Conservation (phyloP, 768 basidiomycete genomes). For the Leccinum imitatum region DNA sequence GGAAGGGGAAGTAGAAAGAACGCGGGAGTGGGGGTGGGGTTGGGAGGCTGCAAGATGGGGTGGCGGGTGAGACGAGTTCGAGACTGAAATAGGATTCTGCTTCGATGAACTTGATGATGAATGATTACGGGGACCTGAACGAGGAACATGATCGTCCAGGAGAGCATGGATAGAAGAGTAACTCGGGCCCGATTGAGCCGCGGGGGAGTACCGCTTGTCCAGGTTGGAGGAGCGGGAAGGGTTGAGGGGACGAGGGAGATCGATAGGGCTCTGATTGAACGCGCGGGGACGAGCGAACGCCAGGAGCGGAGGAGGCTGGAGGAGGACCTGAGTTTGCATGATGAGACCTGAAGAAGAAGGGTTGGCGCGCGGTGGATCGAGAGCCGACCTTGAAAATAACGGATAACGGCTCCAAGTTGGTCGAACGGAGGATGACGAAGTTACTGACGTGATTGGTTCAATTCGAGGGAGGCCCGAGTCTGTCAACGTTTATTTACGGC, state of each 20-base stretch:
- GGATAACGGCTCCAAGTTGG: constrained; percentile 7
- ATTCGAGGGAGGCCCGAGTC: constrained; percentile 15
- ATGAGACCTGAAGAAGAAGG: constrained; percentile 13
- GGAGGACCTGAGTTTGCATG: constrained; percentile 30
- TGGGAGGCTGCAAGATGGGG: constrained; percentile 22
- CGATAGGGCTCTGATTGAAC: constrained; percentile 20
- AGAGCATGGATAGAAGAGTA: constrained; percentile 32
- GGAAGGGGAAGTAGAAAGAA: constrained; percentile 8
- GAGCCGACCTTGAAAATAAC: constrained; percentile 22
- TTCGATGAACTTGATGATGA: constrained; percentile 17
- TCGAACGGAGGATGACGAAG: constrained; percentile 17
- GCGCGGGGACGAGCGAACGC: constrained; percentile 17
- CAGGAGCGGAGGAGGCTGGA: constrained; percentile 29
- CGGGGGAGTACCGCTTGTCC: constrained; percentile 35
- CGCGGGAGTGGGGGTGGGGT: constrained; percentile 12
- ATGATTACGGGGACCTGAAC: constrained; percentile 34
- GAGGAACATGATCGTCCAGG: constrained; percentile 34
- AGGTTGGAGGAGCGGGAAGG: constrained; percentile 32
- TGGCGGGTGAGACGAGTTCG: constrained; percentile 18
- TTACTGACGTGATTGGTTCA: constrained; percentile 30
- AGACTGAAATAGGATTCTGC: constrained; percentile 13
- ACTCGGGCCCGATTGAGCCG: constrained; percentile 36
- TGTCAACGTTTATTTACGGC: constrained; percentile 33
- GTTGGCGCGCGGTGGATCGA: constrained; percentile 7
- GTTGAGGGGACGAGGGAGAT: constrained; percentile 26